These are phyloP conservation scores for Ustilago shanxiensis DNA, from an alignment of 1,284 basidiomycete species.

Conservation along the genomic window DNA sequence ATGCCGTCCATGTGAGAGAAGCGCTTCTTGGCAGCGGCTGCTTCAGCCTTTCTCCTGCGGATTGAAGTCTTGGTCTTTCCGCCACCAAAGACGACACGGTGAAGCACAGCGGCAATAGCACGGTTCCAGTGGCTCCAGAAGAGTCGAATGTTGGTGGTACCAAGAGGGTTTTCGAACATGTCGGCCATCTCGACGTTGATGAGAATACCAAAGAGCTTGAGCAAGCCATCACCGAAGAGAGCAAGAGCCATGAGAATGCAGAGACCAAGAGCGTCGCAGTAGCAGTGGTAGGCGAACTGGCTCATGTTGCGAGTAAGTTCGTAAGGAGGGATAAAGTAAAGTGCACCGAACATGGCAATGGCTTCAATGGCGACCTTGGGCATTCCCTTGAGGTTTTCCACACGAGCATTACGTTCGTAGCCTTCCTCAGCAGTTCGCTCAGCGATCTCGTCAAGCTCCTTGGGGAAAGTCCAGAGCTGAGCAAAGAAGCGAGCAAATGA, in stretches of 20 bases:
- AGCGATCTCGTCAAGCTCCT: constrained; percentile 59
- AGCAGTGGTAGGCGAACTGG: constrained; percentile 60
- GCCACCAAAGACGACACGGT: constrained; percentile 69
- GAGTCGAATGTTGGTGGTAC: constrained; percentile 66
- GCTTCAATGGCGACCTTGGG: constrained; percentile 58
- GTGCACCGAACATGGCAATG: constrained; percentile 45
- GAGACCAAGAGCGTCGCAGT: constrained; percentile 58
- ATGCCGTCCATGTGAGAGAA: constrained; percentile 59
- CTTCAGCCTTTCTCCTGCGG: constrained; percentile 31
- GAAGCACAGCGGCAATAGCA: constrained; percentile 67
- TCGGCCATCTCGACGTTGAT: constrained; percentile 66
- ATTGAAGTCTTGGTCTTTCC: constrained; percentile 42
- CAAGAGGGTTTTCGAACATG: constrained; percentile 68
- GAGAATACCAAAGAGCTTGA: constrained; percentile 62
- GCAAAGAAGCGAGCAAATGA: constrained; percentile 57
- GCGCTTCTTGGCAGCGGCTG: constrained; percentile 12
- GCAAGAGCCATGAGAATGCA: constrained; percentile 64
- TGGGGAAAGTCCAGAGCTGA: constrained; percentile 69
- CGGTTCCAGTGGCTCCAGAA: constrained; percentile 70
- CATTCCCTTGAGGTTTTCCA: constrained; percentile 59
- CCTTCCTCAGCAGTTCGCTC: constrained; percentile 58
- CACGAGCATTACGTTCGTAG: constrained; percentile 50
- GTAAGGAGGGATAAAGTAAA: constrained; percentile 65
- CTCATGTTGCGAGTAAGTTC: constrained; percentile 58
- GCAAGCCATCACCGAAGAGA: constrained; percentile 61